These are phyloP conservation scores for Phytophthora sp. DNA, from an alignment of 352 stramenopile genomes.

Conservation along the genomic window DNA sequence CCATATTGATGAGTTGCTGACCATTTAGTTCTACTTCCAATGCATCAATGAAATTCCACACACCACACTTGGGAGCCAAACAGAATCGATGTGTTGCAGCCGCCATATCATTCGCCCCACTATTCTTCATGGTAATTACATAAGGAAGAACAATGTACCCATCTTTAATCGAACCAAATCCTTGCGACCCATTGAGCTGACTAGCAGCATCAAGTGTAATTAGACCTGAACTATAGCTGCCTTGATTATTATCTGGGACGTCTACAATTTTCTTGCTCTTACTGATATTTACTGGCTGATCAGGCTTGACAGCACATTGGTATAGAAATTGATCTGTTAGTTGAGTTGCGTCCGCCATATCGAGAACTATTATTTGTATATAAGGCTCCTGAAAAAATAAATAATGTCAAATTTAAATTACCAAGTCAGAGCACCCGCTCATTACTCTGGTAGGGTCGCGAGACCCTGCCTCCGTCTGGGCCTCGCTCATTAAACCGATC, in stretches of 20 bases:
- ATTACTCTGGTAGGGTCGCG: no score
- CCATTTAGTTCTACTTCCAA: slow-evolving; percentile 3
- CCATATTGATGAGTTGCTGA: not conserved
- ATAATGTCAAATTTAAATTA: not conserved
- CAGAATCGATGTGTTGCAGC: not conserved
- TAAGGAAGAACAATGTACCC: slow-evolving; percentile 5
- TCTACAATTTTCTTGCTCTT: not conserved
- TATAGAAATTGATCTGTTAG: slow-evolving; percentile 3
- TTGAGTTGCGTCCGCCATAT: no score
- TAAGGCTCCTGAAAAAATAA: not conserved
- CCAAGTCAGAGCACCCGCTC: no score
- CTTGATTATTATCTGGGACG: slow-evolving; percentile 1
- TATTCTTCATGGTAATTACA: slow-evolving; percentile 2
- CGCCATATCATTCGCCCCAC: no score
- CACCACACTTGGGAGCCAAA: not conserved
- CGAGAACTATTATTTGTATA: no score
- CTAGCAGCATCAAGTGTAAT: slow-evolving; percentile 4
- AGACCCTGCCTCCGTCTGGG: no score
- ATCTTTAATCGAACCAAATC: not conserved
- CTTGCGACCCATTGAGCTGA: not conserved
- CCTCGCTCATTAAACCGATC: not conserved
- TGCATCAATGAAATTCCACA: slow-evolving; percentile 1
- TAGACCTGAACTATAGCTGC: not conserved
- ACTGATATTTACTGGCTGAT: not conserved
- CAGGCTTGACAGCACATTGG: not conserved